Evolutionary conservation across 495 filamentous ascomycete species (phyloP).

Genomic region (Podospora fimiseda): DNA sequence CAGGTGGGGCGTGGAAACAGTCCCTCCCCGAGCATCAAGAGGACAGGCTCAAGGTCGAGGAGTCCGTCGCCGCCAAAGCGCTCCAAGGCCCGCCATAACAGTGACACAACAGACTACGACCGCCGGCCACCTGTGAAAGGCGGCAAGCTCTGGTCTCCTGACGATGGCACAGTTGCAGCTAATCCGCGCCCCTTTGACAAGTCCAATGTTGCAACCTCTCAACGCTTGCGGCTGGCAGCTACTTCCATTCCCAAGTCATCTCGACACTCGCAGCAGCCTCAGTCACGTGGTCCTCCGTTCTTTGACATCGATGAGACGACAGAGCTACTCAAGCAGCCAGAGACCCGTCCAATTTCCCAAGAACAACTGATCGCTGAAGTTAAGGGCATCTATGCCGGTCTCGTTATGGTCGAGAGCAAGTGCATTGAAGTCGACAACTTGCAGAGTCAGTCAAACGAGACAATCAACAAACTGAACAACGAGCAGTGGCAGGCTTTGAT

Average conservation of each 20-base stretch:
- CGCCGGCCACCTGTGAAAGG: slow-evolving; percentile 26
- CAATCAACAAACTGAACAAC: slow-evolving; percentile 41
- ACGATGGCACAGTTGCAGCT: slow-evolving; percentile 19
- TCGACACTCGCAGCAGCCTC: slow-evolving; percentile 7
- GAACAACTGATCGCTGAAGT: slow-evolving; percentile 66
- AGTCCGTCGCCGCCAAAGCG: slow-evolving; percentile 18
- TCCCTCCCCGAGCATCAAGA: slow-evolving; percentile 13
- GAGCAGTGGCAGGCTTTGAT: slow-evolving; percentile 70
- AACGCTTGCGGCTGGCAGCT: slow-evolving; percentile 10
- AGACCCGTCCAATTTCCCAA: slow-evolving; percentile 64
- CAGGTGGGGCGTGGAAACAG: too few species aligned
- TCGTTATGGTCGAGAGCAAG: slow-evolving; percentile 75
- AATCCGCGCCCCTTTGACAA: slow-evolving; percentile 17
- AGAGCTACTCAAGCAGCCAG: slow-evolving; percentile 47
- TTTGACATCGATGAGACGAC: slow-evolving; percentile 9
- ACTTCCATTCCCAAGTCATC: slow-evolving; percentile 8
- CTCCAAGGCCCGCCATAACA: slow-evolving; percentile 9
- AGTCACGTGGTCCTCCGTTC: not conserved
- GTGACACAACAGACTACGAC: slow-evolving; percentile 29
- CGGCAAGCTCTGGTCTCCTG: slow-evolving; percentile 33
- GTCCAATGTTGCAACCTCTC: slow-evolving; percentile 20
- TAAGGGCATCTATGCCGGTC: slow-evolving; percentile 67
- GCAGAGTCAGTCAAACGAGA: slow-evolving; percentile 40
- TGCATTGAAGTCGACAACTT: slow-evolving; percentile 67
- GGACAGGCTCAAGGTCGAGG: slow-evolving; percentile 14